Evolutionary conservation across 768 basidiomycete genomes (phyloP).

Genomic region (Psilocybe cubensis): DNA sequence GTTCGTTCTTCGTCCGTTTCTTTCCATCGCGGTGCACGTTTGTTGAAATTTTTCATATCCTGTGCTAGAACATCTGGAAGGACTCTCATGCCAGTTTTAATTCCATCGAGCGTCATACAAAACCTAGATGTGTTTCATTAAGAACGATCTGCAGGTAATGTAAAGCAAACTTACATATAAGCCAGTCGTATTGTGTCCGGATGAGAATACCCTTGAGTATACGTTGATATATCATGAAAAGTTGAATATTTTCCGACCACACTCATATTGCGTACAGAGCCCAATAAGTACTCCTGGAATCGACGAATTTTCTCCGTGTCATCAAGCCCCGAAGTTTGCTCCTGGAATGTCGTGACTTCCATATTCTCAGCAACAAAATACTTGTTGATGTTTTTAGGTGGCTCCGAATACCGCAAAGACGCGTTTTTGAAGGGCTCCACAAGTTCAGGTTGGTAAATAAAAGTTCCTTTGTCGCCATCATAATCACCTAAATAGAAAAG

Average conservation of each 20-base stretch:
- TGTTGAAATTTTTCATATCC: conserved; percentile 20
- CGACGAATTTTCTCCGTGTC: conserved; percentile 31
- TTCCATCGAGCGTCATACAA: conserved; percentile 58
- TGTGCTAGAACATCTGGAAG: conserved; percentile 28
- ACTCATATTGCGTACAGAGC: conserved; percentile 45
- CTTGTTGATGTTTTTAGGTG: conserved; percentile 45
- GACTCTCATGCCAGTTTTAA: conserved; percentile 61
- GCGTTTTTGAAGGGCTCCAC: conserved; percentile 61
- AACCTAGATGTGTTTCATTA: conserved; percentile 35
- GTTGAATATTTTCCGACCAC: conserved; percentile 58
- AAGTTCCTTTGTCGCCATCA: conserved; percentile 65
- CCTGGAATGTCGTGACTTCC: conserved; percentile 46
- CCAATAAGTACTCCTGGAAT: conserved; percentile 55
- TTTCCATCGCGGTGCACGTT: conserved; percentile 34
- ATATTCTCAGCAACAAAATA: conserved; percentile 49
- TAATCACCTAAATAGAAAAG: conserved; percentile 55
- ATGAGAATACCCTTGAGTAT: conserved; percentile 54
- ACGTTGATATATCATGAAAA: conserved; percentile 60
- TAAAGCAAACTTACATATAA: conserved; percentile 41
- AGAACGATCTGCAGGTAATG: neutral
- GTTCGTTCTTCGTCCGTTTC: conserved; percentile 28
- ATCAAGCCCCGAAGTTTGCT: conserved; percentile 23
- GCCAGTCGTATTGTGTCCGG: conserved; percentile 55
- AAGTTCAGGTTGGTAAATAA: conserved; percentile 61
- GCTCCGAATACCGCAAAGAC: conserved; percentile 45